These are phyloP conservation scores for Kwoniella bestiolae DNA, from an alignment of 768 basidiomycete genomes.

Conservation along the genomic window DNA sequence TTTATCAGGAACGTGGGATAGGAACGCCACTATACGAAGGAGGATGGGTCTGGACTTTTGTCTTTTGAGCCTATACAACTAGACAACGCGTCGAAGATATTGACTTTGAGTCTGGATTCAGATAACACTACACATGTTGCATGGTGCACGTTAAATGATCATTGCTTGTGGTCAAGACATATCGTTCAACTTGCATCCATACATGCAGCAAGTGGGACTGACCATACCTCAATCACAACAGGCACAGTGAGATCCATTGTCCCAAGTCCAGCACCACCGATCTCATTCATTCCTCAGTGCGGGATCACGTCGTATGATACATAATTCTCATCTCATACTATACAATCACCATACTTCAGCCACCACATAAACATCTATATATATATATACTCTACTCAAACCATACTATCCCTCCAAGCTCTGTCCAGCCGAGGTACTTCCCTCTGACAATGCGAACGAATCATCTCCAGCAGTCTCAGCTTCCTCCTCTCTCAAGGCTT, in stretches of 20 bases:
- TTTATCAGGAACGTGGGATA: background rate
- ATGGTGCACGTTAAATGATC: too few species aligned
- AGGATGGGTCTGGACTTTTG: background rate
- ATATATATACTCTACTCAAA: background rate
- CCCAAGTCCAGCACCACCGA: too few species aligned
- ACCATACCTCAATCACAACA: background rate
- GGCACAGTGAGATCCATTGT: too few species aligned
- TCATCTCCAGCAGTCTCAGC: constrained; percentile 34
- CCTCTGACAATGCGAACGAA: constrained; percentile 24
- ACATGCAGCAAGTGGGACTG: too few species aligned
- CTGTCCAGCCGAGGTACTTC: constrained; percentile 1
- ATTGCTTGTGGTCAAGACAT: too few species aligned
- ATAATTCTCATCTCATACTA: too few species aligned
- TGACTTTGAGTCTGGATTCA: background rate
- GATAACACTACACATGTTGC: too few species aligned
- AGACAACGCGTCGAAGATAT: background rate
- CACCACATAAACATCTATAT: background rate
- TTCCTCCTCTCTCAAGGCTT: constrained; percentile 48
- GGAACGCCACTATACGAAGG: background rate
- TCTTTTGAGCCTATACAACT: too few species aligned
- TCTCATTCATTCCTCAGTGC: too few species aligned
- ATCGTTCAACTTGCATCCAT: too few species aligned
- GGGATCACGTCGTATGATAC: too few species aligned
- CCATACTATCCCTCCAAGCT: constrained; percentile 10
- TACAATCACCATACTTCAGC: too few species aligned